These are phyloP conservation scores for Colletotrichum navitas DNA, from an alignment of 2,329 filamentous ascomycete genomes.

Conservation along the genomic window DNA sequence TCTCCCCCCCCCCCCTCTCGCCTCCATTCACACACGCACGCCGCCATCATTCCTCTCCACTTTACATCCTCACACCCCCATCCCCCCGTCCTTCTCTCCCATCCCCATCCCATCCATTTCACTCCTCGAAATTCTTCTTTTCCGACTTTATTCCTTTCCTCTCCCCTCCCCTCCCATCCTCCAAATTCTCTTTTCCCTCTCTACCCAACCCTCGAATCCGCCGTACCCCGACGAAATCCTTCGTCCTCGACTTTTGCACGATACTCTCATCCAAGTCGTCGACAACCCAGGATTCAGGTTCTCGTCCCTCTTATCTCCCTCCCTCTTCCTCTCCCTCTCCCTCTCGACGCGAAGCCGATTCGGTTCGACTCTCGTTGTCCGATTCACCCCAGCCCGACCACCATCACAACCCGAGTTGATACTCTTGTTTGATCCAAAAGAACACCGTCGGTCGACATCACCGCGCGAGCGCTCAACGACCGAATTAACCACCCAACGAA, in stretches of 20 bases:
- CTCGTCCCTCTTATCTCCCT: background rate
- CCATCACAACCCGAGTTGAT: background rate
- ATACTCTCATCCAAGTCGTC: constrained; percentile 32
- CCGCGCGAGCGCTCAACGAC: constrained; percentile 1
- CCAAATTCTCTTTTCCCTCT: constrained; percentile 14
- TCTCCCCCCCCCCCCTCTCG: background rate
- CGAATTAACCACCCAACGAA: background rate
- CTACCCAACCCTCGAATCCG: constrained; percentile 39
- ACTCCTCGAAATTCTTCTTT: constrained; percentile 36
- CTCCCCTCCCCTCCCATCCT: constrained; percentile 11
- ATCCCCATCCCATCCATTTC: constrained; percentile 40
- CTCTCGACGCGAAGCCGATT: constrained; percentile 19
- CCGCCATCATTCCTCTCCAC: constrained; percentile 42
- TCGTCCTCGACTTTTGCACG: constrained; percentile 34
- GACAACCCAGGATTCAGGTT: constrained; percentile 41
- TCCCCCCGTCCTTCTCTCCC: constrained; percentile 4
- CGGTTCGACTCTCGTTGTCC: constrained; percentile 15
- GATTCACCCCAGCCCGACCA: background rate
- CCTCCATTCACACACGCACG: constrained; percentile 38
- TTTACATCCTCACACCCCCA: constrained; percentile 32
- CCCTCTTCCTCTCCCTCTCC: background rate
- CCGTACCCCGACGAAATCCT: constrained; percentile 35
- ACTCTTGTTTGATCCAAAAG: background rate
- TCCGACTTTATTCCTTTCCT: constrained; percentile 16
- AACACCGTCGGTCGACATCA: background rate